A percentile compares a stretch with the other conserved stretches of the same genome.
These are phyloP conservation scores for Letharia lupina DNA, from an alignment of 495 filamentous ascomycete species.

Conservation along the genomic window DNA sequence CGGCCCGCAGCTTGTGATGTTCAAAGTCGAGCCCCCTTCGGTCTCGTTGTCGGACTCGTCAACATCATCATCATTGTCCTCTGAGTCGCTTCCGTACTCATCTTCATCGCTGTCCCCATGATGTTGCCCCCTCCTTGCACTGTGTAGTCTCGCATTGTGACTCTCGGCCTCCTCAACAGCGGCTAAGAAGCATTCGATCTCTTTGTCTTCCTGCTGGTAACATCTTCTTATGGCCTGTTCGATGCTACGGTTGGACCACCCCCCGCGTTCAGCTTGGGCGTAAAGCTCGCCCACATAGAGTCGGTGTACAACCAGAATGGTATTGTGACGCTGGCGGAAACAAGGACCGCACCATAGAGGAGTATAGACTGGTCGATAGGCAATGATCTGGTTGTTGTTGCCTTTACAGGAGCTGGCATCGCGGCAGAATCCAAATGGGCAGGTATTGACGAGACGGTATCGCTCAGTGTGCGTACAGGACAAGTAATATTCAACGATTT, in stretches of 20 bases:
- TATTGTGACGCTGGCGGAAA: neutral
- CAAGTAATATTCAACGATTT: neutral
- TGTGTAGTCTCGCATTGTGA: neutral
- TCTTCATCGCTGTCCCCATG: neutral
- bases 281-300: neutral
- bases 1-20: neutral
- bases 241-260: neutral
- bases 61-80: neutral
- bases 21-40: neutral
- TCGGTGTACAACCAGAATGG: neutral
- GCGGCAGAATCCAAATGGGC: neutral
- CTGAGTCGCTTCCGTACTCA: neutral
- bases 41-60: neutral
- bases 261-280: neutral
- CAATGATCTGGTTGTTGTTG: conserved; percentile 4
- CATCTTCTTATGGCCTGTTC: neutral
- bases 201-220: neutral
- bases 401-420: neutral
- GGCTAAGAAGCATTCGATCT: neutral
- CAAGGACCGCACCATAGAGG: neutral
- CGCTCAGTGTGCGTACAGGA: neutral
- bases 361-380: neutral
- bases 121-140: neutral
- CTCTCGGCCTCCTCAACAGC: neutral
- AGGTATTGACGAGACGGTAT: neutral